Percentiles rank a stretch among this genome's conserved stretches.
Evolutionary conservation across 768 basidiomycete genomes (phyloP).

Genomic region (Suillus subaureus): DNA sequence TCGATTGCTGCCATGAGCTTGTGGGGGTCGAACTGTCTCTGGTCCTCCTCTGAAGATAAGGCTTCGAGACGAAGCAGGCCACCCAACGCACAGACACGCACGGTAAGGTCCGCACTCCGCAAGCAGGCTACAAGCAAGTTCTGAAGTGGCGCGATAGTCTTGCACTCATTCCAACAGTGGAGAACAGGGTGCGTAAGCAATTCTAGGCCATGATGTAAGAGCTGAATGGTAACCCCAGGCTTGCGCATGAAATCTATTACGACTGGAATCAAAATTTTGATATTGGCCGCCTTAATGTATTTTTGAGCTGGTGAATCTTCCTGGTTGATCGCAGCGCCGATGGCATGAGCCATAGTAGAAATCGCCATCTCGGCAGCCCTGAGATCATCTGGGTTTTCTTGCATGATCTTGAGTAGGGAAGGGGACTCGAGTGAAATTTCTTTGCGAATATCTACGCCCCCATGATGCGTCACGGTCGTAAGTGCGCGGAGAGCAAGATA

Average conservation of each 20-base stretch:
- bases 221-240: constrained; percentile 41
- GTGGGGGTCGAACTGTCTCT: constrained; percentile 49
- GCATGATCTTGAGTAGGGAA: constrained; percentile 46
- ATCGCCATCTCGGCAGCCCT: constrained; percentile 53
- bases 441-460: constrained; percentile 49
- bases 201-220: constrained; percentile 55
- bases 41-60: constrained; percentile 45
- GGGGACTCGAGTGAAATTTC: constrained; percentile 51
- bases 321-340: constrained; percentile 45
- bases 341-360: constrained; percentile 53
- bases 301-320: constrained; percentile 39
- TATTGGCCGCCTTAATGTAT: constrained; percentile 43
- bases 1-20: constrained; percentile 45
- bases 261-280: constrained; percentile 45
- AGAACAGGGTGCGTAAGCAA: constrained; percentile 47
- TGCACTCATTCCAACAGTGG: constrained; percentile 47
- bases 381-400: constrained; percentile 53
- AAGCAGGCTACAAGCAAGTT: constrained; percentile 58
- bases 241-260: constrained; percentile 45
- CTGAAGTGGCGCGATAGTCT: constrained; percentile 44
- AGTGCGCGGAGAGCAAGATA: constrained; percentile 58
- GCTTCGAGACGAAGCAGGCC: constrained; percentile 55
- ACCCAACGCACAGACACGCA: constrained; percentile 52
- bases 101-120: constrained; percentile 55
- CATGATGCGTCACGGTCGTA: constrained; percentile 63